phyloP scores from a whole-genome alignment of 2,329 filamentous ascomycete genomes.

The Diplocarpon mali region DNA sequence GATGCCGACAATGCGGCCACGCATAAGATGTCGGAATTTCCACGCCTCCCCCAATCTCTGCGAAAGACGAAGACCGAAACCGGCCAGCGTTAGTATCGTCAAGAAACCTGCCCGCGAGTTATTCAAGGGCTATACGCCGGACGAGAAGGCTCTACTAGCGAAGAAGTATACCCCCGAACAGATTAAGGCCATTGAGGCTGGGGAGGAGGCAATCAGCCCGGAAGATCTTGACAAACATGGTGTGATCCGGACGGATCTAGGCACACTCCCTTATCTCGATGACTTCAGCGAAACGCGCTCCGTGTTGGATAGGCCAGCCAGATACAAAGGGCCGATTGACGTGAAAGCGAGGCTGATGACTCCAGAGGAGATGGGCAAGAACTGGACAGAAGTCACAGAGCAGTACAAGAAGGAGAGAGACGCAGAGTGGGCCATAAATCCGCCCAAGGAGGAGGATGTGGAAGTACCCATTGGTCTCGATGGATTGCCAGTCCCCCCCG shows the following conservation, averaged over 20 bases:
- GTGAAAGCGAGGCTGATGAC: slow-evolving; percentile 41
- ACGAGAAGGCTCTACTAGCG: slow-evolving; percentile 51
- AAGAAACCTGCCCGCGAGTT: slow-evolving; percentile 30
- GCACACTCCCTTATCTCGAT: slow-evolving; percentile 66
- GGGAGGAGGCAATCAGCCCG: slow-evolving; percentile 64
- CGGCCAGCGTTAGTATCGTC: slow-evolving; percentile 28
- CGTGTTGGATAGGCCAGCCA: slow-evolving; percentile 60
- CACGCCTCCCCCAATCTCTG: slow-evolving; percentile 32
- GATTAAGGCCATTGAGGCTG: slow-evolving; percentile 69
- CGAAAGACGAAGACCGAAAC: slow-evolving; percentile 29
- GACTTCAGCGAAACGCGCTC: slow-evolving; percentile 71
- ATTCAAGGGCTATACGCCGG: slow-evolving; percentile 35
- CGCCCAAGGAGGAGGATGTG: not conserved
- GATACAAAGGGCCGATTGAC: slow-evolving; percentile 24
- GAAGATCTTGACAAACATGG: slow-evolving; percentile 67
- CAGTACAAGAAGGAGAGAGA: slow-evolving; percentile 13
- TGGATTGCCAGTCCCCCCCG: not conserved
- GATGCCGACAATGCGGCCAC: slow-evolving; percentile 30
- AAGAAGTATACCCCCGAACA: slow-evolving; percentile 71
- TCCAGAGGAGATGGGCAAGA: slow-evolving; percentile 48
- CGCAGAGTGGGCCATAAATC: slow-evolving; percentile 1
- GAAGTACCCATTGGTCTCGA: not conserved
- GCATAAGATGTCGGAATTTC: slow-evolving; percentile 36
- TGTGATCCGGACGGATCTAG: slow-evolving; percentile 58
- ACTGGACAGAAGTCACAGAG: slow-evolving; percentile 26